phyloP scores from a whole-genome alignment of 2,329 filamentous ascomycete genomes.

The Parafenestella ontariensis region DNA sequence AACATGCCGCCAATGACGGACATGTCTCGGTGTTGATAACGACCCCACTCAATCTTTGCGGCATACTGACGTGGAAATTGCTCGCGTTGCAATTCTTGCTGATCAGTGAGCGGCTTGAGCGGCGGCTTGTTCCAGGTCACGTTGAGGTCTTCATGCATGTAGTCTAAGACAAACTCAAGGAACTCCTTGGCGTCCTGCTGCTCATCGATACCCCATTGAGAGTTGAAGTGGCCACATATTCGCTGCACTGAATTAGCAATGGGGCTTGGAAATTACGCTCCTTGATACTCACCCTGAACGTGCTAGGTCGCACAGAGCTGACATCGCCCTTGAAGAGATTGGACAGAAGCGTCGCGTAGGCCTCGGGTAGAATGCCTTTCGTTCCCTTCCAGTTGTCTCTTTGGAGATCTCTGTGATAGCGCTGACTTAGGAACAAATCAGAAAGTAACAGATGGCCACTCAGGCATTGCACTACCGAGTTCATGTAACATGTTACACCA shows the following conservation, averaged over 20 bases:
- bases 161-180: constrained; percentile 79
- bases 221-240: constrained; percentile 70
- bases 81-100: constrained; percentile 68
- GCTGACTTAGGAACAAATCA: constrained; percentile 70
- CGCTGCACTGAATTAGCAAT: constrained; percentile 37
- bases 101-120: constrained; percentile 63
- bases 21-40: constrained; percentile 71
- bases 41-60: constrained; percentile 76
- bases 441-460: constrained; percentile 72
- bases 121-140: constrained; percentile 66
- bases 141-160: constrained; percentile 88
- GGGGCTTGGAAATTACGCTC: not conserved
- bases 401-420: constrained; percentile 65
- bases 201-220: constrained; percentile 72
- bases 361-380: constrained; percentile 67
- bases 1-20: constrained; percentile 84
- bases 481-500: constrained; percentile 87
- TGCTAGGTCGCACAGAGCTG: constrained; percentile 53
- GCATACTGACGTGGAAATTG: constrained; percentile 67
- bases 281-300: constrained; percentile 49
- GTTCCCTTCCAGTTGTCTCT: constrained; percentile 69
- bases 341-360: constrained; percentile 67
- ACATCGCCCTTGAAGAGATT: constrained; percentile 68
- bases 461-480: constrained; percentile 84
- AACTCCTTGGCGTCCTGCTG: constrained; percentile 96